Conservation (phyloP, 371 early-diverging fungal species). For the Rhizomucor pusillus region DNA sequence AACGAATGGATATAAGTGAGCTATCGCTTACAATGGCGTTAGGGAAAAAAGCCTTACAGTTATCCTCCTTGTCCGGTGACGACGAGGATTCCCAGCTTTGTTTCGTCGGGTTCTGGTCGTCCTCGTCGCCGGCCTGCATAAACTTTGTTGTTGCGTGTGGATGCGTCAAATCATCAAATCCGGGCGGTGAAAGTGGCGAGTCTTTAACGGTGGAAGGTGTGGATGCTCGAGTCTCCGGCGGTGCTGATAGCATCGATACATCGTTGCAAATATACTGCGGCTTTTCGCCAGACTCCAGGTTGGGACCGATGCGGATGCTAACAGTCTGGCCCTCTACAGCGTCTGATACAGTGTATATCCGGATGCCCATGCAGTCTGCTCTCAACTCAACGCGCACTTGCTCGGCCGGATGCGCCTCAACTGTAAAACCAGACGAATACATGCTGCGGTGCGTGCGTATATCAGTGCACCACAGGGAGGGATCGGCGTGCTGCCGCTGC, state of each 20-base stretch:
- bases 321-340: constrained; percentile 32
- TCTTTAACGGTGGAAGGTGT: not conserved
- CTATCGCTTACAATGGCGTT: no score
- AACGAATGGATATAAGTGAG: not conserved
- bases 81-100: no score
- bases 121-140: no score
- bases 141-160: no score
- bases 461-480: constrained; percentile 37
- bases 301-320: constrained; percentile 19
- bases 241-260: constrained; percentile 6
- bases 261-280: constrained; percentile 11
- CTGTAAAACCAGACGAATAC: constrained; percentile 33
- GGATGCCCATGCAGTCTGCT: constrained; percentile 33
- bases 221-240: not conserved
- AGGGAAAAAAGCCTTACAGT: no score
- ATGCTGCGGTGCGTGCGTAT: constrained; percentile 32
- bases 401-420: constrained; percentile 16
- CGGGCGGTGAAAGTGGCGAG: not conserved
- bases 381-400: constrained; percentile 28
- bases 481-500: constrained; percentile 2
- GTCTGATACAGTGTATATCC: constrained; percentile 33
- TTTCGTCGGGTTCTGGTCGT: no score
- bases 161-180: not conserved
- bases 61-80: no score
- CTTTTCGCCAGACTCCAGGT: constrained; percentile 15